These are phyloP conservation scores for Zymoseptoria pseudotritici DNA, from an alignment of 2,329 filamentous ascomycete genomes.

Conservation along the genomic window DNA sequence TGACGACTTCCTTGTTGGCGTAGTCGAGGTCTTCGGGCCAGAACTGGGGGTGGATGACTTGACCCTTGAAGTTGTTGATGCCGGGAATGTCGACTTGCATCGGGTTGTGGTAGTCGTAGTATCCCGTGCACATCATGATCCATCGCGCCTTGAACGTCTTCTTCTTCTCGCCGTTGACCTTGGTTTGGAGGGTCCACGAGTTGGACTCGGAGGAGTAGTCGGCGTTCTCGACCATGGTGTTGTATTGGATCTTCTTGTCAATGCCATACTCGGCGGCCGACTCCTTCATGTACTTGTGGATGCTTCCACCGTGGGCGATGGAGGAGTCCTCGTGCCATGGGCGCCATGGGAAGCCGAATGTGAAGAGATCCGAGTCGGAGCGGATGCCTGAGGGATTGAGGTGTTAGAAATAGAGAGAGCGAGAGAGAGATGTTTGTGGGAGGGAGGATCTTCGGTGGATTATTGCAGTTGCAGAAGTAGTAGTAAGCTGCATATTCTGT, in stretches of 20 bases:
- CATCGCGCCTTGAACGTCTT: slow-evolving; percentile 38
- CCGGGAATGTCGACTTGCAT: slow-evolving; percentile 57
- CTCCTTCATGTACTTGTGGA: slow-evolving; percentile 38
- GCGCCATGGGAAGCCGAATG: slow-evolving; percentile 57
- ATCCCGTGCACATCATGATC: slow-evolving; percentile 57
- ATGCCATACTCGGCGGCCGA: slow-evolving; percentile 39
- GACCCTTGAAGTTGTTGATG: slow-evolving; percentile 57
- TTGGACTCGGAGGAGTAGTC: slow-evolving; percentile 44
- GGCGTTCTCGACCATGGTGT: slow-evolving; percentile 35
- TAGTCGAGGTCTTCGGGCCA: slow-evolving; percentile 66
- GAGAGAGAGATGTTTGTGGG: too few relatives aligned
- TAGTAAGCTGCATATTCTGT: too few relatives aligned
- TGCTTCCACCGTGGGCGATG: slow-evolving; percentile 40
- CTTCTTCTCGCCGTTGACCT: slow-evolving; percentile 30
- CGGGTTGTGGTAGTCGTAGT: slow-evolving; percentile 65
- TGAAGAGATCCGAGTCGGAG: slow-evolving; percentile 44
- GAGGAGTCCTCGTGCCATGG: slow-evolving; percentile 52
- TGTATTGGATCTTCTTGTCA: slow-evolving; percentile 39
- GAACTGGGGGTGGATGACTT: slow-evolving; percentile 63
- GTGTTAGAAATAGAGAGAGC: background rate
- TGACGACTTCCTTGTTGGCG: slow-evolving; percentile 57
- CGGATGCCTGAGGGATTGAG: slow-evolving; percentile 41
- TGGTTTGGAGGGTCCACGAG: slow-evolving; percentile 38
- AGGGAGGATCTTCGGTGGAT: too few relatives aligned
- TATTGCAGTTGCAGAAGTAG: too few relatives aligned